Evolutionary conservation across 1,284 basidiomycete species (phyloP), one percentile per base, ranked within the genome.

Genomic region (Sporisorium reilianum): DNA sequence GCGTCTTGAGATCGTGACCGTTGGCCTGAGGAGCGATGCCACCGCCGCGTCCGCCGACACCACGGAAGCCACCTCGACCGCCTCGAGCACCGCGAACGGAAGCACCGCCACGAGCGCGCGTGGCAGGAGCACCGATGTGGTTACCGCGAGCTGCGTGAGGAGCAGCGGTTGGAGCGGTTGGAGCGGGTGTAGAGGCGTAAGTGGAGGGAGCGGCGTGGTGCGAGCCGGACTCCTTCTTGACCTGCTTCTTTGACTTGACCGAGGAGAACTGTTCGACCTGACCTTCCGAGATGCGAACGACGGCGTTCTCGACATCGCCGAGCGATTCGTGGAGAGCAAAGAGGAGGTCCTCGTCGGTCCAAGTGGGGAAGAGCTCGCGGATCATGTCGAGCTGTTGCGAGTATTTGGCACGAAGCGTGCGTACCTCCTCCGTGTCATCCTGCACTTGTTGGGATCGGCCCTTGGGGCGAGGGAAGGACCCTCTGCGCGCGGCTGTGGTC

Each of bases 211-310:
- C 42, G 34, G 62, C 51, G 41, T 65, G 58, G 63, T 55, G 51
- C 34, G 53, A 42, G 52, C 30, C 58, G 4, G 75, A 48, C 55
- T 84, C 82, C 71, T 82, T 82, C 70, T 77, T 81, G 56, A 60
- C 48, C 56, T 81, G 78, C 87, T 93, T 95, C 89, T 94, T 95
- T 85, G 89, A 90, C 77, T 90, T 90, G 74, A 94, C 93, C 50
- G 92, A 90, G 48, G 90, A 92, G 92, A 93, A 95, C 85, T 92
- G 92, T 84, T 91, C 89, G 46, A 89, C 91, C 75, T 88, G 88
- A 80, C 93, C 93, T 85, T 95, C 93, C 59, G 87, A 89, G 79
- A 95, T 94, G 81, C 91, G 88, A 18, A 89, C 89, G 20, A 89
- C 92, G 60, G 92, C 92, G 55, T 91, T 79, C 79, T 93, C 87